Conservation (phyloP, 208 protist species). For the Balamuthia mandrillaris region DNA sequence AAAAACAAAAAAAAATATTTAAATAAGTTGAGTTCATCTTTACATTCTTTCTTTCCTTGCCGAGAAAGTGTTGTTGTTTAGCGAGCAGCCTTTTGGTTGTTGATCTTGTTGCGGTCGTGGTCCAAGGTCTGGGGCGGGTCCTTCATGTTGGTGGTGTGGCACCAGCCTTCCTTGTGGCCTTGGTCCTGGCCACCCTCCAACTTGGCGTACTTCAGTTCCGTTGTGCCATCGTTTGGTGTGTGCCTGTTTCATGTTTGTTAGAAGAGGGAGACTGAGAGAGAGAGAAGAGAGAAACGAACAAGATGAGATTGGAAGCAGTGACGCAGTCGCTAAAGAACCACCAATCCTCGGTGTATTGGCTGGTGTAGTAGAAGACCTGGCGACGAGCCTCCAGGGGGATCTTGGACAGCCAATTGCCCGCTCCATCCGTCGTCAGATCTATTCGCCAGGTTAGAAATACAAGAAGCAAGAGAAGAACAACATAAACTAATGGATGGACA, state of each 20-base stretch:
- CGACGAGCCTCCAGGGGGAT: slow-evolving; percentile 28
- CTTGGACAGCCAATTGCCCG: slow-evolving; percentile 29
- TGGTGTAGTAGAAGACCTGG: slow-evolving; percentile 56
- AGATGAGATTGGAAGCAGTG: background rate
- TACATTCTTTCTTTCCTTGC: too few relatives aligned
- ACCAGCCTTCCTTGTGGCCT: slow-evolving; percentile 48
- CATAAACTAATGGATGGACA: background rate
- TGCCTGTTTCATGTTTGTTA: background rate
- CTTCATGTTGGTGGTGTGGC: slow-evolving; percentile 56
- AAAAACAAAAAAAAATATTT: too few relatives aligned
- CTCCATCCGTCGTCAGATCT: slow-evolving; percentile 62
- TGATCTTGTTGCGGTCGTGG: background rate
- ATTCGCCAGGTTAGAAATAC: too few relatives aligned
- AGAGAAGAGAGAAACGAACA: background rate
- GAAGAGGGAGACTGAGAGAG: background rate
- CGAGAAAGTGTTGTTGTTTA: too few relatives aligned
- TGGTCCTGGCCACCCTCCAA: slow-evolving; percentile 42
- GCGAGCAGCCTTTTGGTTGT: background rate
- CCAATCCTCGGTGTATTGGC: slow-evolving; percentile 44
- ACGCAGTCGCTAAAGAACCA: background rate
- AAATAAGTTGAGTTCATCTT: too few relatives aligned
- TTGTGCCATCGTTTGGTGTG: slow-evolving; percentile 65
- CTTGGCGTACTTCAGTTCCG: slow-evolving; percentile 31
- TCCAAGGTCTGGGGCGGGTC: slow-evolving; percentile 19
- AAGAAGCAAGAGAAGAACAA: slow-evolving; percentile 31